Evolutionary conservation across 257 asterid genomes (phyloP), one percentile per base, ranked within the genome.

Genomic region (Gentiana straminea): DNA sequence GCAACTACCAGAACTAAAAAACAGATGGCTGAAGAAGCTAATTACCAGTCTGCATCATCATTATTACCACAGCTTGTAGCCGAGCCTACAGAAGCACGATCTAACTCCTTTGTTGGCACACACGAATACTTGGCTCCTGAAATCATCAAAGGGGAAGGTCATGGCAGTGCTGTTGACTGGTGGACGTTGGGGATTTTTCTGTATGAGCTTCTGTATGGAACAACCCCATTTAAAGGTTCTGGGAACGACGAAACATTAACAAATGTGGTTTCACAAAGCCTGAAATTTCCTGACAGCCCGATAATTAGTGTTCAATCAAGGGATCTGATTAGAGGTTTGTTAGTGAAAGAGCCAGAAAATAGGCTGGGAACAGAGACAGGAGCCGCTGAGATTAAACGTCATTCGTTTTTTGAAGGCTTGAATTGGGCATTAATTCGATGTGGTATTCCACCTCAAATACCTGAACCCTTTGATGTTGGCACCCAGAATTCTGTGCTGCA

Each of bases 141-240:
- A 74, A 89, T 89, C n/a, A 84, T 89, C 61, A 86, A 82, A 67
- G 97, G 97, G 2, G 94, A 89, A 59, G 96, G 95, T 33, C 97
- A 89, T 1, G 97, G 97, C 37, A 84, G 96, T 12, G 94, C 94
- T 0, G 97, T 89, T 33, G 97, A 89, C 62, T 89, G 97, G 97
- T 89, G 97, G 97, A 89, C 94, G 3, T 61, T 89, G 8, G 97
- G 97, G 5, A 74, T 89, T 24, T 84, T 89, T 39, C 86, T 89
- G 2, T 89, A 80, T 35, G 97, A 89, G 74, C 97, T 89, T 70
- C 81, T 89, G 2, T 89, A 84, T 24, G 96, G 96, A 43, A 86
- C 77, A 71, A 86, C 97, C 2, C 97, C 97, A 24, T 89, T 86
- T 52, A 84, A 77, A 73, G 97, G 97, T 1, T 62, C 72, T 1